Evolutionary conservation across 2,329 filamentous ascomycete genomes (phyloP), one percentile per base, ranked within the genome.

Genomic region (Elsinoe australis): DNA sequence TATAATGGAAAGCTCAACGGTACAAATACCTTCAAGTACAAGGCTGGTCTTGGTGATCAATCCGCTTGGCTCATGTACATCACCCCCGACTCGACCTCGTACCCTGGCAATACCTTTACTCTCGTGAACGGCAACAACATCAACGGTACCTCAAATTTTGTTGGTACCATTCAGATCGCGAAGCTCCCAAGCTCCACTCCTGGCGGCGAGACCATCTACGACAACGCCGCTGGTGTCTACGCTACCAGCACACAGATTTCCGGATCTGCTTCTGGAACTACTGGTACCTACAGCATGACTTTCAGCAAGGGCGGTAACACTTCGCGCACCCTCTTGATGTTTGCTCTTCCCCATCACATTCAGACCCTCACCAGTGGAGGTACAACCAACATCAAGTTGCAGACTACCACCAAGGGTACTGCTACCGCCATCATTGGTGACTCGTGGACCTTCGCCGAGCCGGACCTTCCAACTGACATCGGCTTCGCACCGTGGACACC

Each of bases 261-360:
- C 3, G 90, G 85, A 1, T 74, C 74, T 3, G 75, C 75, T 1
- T 66, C 68, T 34, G 79, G 76, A 1, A 68, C 68, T 0, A 69
- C 68, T 8, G 90, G 87, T 8, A 78, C 72, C 1, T 98, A 96
- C 62, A 78, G 69, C 0, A 77, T 96, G 50, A 67, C 68, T 0
- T 96, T 85, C 69, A 67, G 70, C n/a, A 90, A 86, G 59, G 74
- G 71, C 1, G 90, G 89, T 4, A 71, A 79, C 28, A 61, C 71
- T 12, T 64, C 68, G 5, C 70, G 76, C 12, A 75, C 72, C 2
- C 70, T 95, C 17, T 71, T 92, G 54, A 92, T 94, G 82, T 95
- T 85, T 62, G 86, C 85, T 12, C 69, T 98, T 39, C 87, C 89
- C 17, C 92, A 96, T 63, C 92, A 96, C 56, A 62, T 87, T 2